Base-by-base conservation (phyloP, 164 flowering plant genomes). In the Tinospora cordifolia region DNA sequence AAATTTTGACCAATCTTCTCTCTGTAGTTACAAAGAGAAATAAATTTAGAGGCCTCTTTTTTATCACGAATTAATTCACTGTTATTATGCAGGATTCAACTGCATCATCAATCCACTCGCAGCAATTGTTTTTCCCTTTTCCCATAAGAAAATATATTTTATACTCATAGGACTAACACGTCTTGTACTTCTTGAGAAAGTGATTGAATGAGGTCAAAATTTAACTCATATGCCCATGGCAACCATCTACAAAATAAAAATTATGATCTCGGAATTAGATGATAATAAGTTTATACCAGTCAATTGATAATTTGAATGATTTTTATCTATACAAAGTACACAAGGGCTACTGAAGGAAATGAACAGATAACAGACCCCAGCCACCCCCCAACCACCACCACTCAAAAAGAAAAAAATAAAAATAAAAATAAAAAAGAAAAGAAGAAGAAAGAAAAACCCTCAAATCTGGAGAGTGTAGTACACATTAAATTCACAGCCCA, bases 401-500 rank as follows among this genome's bases (percentile, higher is more conserved):
- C n/a, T n/a, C n/a, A n/a, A n/a, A n/a, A n/a, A n/a, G n/a, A n/a
- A n/a, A n/a, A n/a, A n/a, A n/a, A n/a, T n/a, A n/a, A n/a, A n/a
- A n/a, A n/a, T n/a, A n/a, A n/a, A n/a, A n/a, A n/a, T n/a, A n/a
- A n/a, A n/a, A n/a, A n/a, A n/a, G n/a, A 41, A 41, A 41, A 41
- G 1, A 41, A 41, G 36, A 41, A 41, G 8, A 54, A 4, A 54
- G n/a, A 54, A 54, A 54, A 21, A 40, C 0, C 21, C 54, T 66
- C 22, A 71, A 63, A 36, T 36, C 68, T 54, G 60, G n/a, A 54
- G 21, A 54, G 47, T 54, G 62, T 70, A 64, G 46, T 62, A 62
- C 64, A 64, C 73, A 71, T 49, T 49, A 60, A 34, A 44, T 34
- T 22, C 36, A 22, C 68, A 17, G 19, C 34, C 58, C 65, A 22